Base-by-base conservation (phyloP, 192 early-diverging fungal genomes). In the Backusella tuberculispora region DNA sequence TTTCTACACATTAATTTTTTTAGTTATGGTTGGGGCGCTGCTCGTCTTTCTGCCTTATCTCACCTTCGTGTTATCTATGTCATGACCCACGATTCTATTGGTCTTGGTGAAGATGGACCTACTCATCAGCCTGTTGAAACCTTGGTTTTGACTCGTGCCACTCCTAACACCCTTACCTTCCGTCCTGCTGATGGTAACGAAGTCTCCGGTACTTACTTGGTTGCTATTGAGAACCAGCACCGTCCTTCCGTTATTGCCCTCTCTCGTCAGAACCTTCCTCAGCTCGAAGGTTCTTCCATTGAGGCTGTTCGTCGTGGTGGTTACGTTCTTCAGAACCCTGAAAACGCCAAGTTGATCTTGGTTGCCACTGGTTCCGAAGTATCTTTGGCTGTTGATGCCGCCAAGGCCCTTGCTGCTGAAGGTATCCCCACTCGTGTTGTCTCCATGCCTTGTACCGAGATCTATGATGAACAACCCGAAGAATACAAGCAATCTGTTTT, bases 101-200 rank as follows among this genome's bases (percentile, higher is more conserved):
- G 96, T 76, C 90, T 96, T 41, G 98, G 98, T 76, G 98, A 99
- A 82, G 98, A 99, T 85, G 98, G 98, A 6, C 98, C 97, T 40
- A 99, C 98, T 65, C 98, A 99, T 85, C 98, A 99, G 83, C 97
- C 98, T 14, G 93, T 98, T 48, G 98, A 99, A 83, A 98, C 97
- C 12, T 78, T 98, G 71, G 92, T 96, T 50, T 85, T 89, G 80
- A 82, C 94, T 60, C 93, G 98, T 66, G 96, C 96, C 7, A 90
- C 93, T 45, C 98, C 98, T 74, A 95, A 98, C 86, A 86, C 92
- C 73, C 78, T 94, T 56, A 89, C 90, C 72, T 85, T 97, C 81
- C 92, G 97, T 75, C 97, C 97, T 38, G 97, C 97, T 66, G 97
- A 98, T 75, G 96, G 96, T 69, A 97, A 98, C 79, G 95, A 97